phyloP scores from a whole-genome alignment of 352 stramenopile genomes.

The Blastocystis sp. region DNA sequence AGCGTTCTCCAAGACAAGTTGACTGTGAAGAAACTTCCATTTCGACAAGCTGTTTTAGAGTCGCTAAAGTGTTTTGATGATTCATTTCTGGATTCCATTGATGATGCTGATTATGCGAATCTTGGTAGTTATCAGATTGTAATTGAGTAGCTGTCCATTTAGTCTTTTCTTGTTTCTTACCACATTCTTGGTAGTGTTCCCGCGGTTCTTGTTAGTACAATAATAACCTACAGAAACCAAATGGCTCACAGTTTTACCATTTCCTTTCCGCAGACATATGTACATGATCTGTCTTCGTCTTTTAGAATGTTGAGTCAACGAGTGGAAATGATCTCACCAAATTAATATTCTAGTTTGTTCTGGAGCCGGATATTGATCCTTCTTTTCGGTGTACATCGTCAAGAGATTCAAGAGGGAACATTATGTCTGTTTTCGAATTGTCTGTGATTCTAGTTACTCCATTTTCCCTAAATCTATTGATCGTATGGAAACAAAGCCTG shows the following conservation, averaged over 20 bases:
- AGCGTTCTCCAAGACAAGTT: neutral
- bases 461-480: neutral
- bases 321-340: neutral
- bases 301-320: constrained; percentile 15
- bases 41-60: constrained; percentile 14
- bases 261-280: neutral
- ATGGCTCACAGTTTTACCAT: constrained; percentile 1
- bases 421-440: neutral
- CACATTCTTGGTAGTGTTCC: too few relatives aligned
- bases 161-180: neutral
- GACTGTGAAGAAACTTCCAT: neutral
- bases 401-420: neutral
- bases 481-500: neutral
- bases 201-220: too few relatives aligned
- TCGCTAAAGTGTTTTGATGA: constrained; percentile 34
- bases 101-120: neutral
- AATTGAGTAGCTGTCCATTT: too few relatives aligned
- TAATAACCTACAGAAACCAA: too few relatives aligned
- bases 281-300: neutral
- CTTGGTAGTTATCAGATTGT: neutral
- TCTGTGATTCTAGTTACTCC: neutral
- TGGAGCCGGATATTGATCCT: neutral
- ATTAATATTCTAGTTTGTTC: neutral
- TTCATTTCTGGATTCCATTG: neutral
- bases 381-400: neutral